Percentiles rank a stretch among this genome's conserved stretches.
Conservation (phyloP, 2,329 filamentous ascomycete species). For the Lachnellula willkommii region DNA sequence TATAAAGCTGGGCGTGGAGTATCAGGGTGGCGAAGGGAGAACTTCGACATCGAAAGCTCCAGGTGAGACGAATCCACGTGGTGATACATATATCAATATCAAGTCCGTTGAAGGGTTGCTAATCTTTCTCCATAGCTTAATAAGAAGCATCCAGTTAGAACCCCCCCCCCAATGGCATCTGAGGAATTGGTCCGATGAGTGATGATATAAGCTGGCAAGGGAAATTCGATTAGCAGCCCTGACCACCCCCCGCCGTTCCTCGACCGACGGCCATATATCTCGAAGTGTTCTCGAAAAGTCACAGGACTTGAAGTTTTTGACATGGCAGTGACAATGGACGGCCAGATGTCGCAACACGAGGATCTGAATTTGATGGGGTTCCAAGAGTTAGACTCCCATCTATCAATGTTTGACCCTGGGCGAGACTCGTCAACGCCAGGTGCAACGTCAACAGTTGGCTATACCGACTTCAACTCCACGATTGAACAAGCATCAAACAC, state of each 20-base stretch:
- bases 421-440: slow-evolving; percentile 27
- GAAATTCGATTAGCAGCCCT: slow-evolving; percentile 26
- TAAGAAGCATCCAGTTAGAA: slow-evolving; percentile 10
- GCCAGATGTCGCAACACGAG: slow-evolving; percentile 32
- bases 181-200: slow-evolving; percentile 20
- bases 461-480: slow-evolving; percentile 21
- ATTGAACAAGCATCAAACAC: slow-evolving; percentile 21
- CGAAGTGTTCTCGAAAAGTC: slow-evolving; percentile 30
- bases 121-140: slow-evolving; percentile 17
- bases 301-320: slow-evolving; percentile 31
- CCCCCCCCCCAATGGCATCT: slow-evolving; percentile 17
- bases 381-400: slow-evolving; percentile 34
- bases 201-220: slow-evolving; percentile 25
- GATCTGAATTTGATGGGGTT: slow-evolving; percentile 34
- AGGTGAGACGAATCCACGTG: slow-evolving; percentile 32
- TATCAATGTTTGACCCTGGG: slow-evolving; percentile 31
- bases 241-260: slow-evolving; percentile 14
- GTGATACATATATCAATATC: slow-evolving; percentile 25
- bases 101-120: slow-evolving; percentile 20
- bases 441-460: slow-evolving; percentile 25
- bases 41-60: slow-evolving; percentile 26
- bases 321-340: slow-evolving; percentile 33
- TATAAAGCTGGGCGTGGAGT: slow-evolving; percentile 13
- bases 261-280: slow-evolving; percentile 27
- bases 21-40: slow-evolving; percentile 17